Percentiles rank a stretch among this genome's conserved stretches.
These are phyloP conservation scores for Zoysia japonica DNA, from an alignment of 176 grass and related monocot species.

Conservation along the genomic window DNA sequence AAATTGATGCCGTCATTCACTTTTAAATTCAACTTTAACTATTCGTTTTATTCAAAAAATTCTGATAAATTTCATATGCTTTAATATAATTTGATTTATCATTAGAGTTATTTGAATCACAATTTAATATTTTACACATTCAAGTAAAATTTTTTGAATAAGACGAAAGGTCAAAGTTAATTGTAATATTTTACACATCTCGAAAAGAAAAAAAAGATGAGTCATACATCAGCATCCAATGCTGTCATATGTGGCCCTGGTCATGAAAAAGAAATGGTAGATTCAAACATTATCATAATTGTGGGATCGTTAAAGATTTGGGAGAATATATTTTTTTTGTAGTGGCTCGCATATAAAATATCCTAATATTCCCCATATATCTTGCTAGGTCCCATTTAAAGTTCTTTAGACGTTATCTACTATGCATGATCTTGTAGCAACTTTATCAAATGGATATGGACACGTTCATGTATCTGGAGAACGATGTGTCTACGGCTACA, in stretches of 20 bases:
- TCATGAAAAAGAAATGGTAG: conserved; percentile 26
- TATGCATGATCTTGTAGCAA: neutral
- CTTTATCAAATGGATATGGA: conserved; percentile 29
- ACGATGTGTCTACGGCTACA: neutral
- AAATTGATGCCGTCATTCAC: too few species aligned
- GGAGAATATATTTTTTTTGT: conserved; percentile 36
- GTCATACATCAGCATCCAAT: conserved; percentile 44
- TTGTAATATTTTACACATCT: too few species aligned
- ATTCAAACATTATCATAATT: conserved; percentile 41
- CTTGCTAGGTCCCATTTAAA: conserved; percentile 18
- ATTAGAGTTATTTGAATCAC: too few species aligned
- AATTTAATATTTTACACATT: too few species aligned
- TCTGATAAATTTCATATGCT: too few species aligned
- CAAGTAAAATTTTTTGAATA: too few species aligned
- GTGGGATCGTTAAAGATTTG: neutral
- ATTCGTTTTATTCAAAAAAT: too few species aligned
- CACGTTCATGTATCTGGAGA: neutral
- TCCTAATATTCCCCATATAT: conserved; percentile 50
- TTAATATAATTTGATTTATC: too few species aligned
- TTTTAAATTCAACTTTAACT: too few species aligned
- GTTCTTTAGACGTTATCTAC: conserved; percentile 28
- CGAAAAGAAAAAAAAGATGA: neutral
- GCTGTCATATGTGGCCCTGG: conserved; percentile 29
- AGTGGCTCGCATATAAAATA: conserved; percentile 25
- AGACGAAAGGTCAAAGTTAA: too few species aligned